phyloP scores from a whole-genome alignment of 2,329 filamentous ascomycete genomes.

The Aspergillus chevalieri region DNA sequence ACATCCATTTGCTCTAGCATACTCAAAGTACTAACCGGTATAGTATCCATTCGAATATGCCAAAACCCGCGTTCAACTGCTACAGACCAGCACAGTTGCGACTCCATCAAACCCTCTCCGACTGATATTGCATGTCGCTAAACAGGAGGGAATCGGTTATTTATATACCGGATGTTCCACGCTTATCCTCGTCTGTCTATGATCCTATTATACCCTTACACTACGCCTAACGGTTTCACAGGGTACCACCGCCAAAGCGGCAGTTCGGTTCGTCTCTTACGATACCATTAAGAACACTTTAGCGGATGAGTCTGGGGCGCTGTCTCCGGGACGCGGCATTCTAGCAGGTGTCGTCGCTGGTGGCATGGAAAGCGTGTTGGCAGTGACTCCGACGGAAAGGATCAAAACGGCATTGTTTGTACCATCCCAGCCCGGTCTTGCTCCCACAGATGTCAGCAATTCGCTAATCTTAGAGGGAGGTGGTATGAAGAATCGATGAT shows the following conservation, averaged over 20 bases:
- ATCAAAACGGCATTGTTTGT: conserved; percentile 50
- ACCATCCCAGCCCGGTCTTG: no score
- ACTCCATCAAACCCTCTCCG: conserved; percentile 10
- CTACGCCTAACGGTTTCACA: background rate
- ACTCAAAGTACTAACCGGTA: no score
- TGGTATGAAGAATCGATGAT: conserved; percentile 48
- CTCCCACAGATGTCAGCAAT: no score
- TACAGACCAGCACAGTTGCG: background rate
- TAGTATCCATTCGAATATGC: conserved; percentile 63
- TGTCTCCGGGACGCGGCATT: conserved; percentile 54
- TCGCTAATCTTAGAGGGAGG: no score
- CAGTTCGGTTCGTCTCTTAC: conserved; percentile 60
- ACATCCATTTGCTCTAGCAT: no score
- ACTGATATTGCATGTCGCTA: background rate
- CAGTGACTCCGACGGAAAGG: conserved; percentile 62
- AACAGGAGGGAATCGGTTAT: conserved; percentile 34
- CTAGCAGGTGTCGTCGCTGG: conserved; percentile 60
- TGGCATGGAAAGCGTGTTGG: conserved; percentile 55
- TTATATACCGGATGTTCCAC: conserved; percentile 60
- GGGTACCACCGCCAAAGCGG: conserved; percentile 59
- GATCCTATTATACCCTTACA: no score
- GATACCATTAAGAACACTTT: conserved; percentile 56
- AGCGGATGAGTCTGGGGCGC: conserved; percentile 48
- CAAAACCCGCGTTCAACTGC: conserved; percentile 44
- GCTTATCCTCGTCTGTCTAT: no score